These are phyloP conservation scores for Phytophthora fragariaefolia DNA, from an alignment of 352 stramenopile genomes.

Conservation along the genomic window DNA sequence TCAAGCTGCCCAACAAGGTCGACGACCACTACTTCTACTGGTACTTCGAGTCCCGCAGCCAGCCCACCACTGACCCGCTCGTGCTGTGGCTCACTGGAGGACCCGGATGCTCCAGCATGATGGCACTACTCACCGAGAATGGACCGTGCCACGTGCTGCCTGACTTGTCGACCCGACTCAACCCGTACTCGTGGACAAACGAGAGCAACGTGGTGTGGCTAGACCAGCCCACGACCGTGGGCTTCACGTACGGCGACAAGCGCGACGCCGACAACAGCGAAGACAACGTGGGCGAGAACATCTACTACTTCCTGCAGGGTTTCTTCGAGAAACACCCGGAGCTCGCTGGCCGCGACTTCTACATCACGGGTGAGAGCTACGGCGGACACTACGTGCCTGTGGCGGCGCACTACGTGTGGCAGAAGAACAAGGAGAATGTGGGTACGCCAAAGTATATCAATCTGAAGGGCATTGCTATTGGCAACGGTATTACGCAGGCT, in stretches of 20 bases:
- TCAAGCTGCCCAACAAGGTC: slow-evolving; percentile 68
- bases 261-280: slow-evolving; percentile 53
- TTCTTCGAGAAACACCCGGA: slow-evolving; percentile 70
- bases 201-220: slow-evolving; percentile 74
- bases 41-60: slow-evolving; percentile 67
- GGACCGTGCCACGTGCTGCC: slow-evolving; percentile 62
- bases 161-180: slow-evolving; percentile 53
- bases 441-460: slow-evolving; percentile 39
- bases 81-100: slow-evolving; percentile 74
- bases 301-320: slow-evolving; percentile 72
- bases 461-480: slow-evolving; percentile 58
- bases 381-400: slow-evolving; percentile 71
- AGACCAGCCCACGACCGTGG: slow-evolving; percentile 66
- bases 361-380: slow-evolving; percentile 78
- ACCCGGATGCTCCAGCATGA: slow-evolving; percentile 66
- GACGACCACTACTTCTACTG: slow-evolving; percentile 83
- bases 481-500: slow-evolving; percentile 60
- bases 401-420: slow-evolving; percentile 60
- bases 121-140: slow-evolving; percentile 70
- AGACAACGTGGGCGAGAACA: slow-evolving; percentile 66
- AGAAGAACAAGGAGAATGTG: slow-evolving; percentile 49
- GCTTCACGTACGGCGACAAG: slow-evolving; percentile 56
- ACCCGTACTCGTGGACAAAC: slow-evolving; percentile 70
- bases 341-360: slow-evolving; percentile 62
- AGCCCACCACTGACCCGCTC: slow-evolving; percentile 55